Evolutionary conservation across 2,329 filamentous ascomycete species (phyloP).

Genomic region (Penicillium hordei): DNA sequence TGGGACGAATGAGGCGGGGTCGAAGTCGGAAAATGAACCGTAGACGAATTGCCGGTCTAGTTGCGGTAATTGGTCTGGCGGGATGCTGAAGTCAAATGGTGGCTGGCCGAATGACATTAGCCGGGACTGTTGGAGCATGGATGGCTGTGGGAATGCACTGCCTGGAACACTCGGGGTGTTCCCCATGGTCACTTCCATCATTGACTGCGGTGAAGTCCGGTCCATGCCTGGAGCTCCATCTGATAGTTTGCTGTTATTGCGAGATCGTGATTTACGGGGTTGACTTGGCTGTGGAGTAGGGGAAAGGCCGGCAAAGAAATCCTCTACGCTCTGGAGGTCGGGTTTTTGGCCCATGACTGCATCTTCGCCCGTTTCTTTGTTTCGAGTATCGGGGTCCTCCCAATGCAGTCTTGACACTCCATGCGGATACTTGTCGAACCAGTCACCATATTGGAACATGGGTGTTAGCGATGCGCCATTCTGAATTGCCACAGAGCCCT

Average conservation of each 20-base stretch:
- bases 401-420: constrained; percentile 84
- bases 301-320: constrained; percentile 83
- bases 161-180: constrained; percentile 32
- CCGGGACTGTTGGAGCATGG: constrained; percentile 33
- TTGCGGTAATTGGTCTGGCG: constrained; percentile 57
- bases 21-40: constrained; percentile 63
- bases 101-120: constrained; percentile 32
- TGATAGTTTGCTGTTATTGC: constrained; percentile 30
- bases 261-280: constrained; percentile 44
- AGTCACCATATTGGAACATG: constrained; percentile 94
- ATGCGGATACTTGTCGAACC: constrained; percentile 93
- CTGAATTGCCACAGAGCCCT: constrained; percentile 53
- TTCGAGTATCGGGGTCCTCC: constrained; percentile 68
- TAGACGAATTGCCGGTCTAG: constrained; percentile 76
- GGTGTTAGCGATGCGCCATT: constrained; percentile 50
- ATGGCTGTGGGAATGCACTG: constrained; percentile 40
- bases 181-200: constrained; percentile 32
- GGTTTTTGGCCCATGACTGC: constrained; percentile 85
- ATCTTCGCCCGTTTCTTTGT: constrained; percentile 79
- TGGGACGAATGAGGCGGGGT: constrained; percentile 42
- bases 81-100: constrained; percentile 41
- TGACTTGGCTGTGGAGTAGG: constrained; percentile 54
- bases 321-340: constrained; percentile 88
- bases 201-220: constrained; percentile 30
- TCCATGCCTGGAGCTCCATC: constrained; percentile 25